Conservation (phyloP, 2,329 filamentous ascomycete species). For the Fusarium scirpi region DNA sequence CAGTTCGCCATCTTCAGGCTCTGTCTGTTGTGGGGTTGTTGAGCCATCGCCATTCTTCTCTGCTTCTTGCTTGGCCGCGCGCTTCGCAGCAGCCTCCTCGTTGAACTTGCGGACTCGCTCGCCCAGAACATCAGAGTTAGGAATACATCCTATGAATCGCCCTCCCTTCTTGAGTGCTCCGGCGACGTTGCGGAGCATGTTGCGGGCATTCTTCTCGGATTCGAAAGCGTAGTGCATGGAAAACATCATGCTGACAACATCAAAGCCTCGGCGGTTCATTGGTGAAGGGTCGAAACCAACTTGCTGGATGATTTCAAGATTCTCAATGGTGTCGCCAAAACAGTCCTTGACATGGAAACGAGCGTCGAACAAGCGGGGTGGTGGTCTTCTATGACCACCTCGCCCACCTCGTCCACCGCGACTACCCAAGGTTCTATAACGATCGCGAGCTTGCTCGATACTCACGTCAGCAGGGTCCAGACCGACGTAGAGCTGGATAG, state of each 20-base stretch:
- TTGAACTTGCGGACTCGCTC: slow-evolving; percentile 83
- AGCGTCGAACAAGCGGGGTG: slow-evolving; percentile 78
- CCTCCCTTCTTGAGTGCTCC: slow-evolving; percentile 93
- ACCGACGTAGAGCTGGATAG: slow-evolving; percentile 92
- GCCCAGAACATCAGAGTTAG: slow-evolving; percentile 93
- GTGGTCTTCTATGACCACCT: slow-evolving; percentile 61
- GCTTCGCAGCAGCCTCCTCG: slow-evolving; percentile 58
- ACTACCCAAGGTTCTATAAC: slow-evolving; percentile 79
- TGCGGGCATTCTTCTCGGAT: slow-evolving; percentile 86
- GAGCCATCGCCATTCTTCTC: slow-evolving; percentile 36
- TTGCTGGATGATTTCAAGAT: slow-evolving; percentile 83
- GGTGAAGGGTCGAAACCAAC: slow-evolving; percentile 87
- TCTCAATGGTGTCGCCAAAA: slow-evolving; percentile 84
- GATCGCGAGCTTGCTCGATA: slow-evolving; percentile 88
- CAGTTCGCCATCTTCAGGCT: slow-evolving; percentile 58
- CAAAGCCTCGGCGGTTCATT: slow-evolving; percentile 84
- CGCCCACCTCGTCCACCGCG: slow-evolving; percentile 69
- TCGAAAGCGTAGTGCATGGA: slow-evolving; percentile 99
- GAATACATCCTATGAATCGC: slow-evolving; percentile 92
- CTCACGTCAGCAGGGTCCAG: slow-evolving; percentile 93
- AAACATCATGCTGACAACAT: slow-evolving; percentile 99
- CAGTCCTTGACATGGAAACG: slow-evolving; percentile 94
- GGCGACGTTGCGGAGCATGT: slow-evolving; percentile 93
- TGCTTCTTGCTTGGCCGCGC: slow-evolving; percentile 44
- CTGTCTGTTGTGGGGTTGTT: slow-evolving; percentile 44